Evolutionary conservation across 495 filamentous ascomycete genomes (phyloP), one percentile per base, ranked within the genome.

Genomic region (Penicillium samsonianum): DNA sequence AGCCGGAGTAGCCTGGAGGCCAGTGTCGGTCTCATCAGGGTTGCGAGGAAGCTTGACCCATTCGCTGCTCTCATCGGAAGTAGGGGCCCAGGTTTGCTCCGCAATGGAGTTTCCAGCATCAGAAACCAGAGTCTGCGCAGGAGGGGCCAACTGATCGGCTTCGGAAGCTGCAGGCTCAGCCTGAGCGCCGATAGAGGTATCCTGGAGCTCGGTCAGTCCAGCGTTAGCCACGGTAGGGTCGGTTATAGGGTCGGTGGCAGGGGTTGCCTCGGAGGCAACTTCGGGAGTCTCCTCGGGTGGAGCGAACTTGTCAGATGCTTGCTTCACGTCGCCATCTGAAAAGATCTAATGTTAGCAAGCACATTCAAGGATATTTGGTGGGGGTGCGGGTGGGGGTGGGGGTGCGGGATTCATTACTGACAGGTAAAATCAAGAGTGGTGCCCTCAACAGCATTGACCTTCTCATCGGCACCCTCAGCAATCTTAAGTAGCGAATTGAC

Each of bases 401-500:
- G 37, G 10, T 5, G 41, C 11, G 44, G 12, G 6, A 23, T 17
- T n/a, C 37, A 17, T 20, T 20, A 74, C 90, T 79, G 73, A 96
- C 91, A 97, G n/a, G 87, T 90, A 48, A 89, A 79, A 35, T 87
- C 79, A 31, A 93, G 78, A 16, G 69, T 58, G 3, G 84, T 82
- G 16, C 87, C 84, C 44, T 83, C 81, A 28, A 89, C 85, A 48
- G 83, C 86, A 46, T 71, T 65, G 1, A 91, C 82, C 61, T 79
- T 81, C 55, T 98, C 92, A 33, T 90, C 84, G 23, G 81, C 82
- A 25, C 92, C 94, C 44, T 90, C 79, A 53, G 96, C 88, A 38
- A 99, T 77, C 74, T 90, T 96, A 61, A 91, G 68, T 78, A 96
- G 93, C 12, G 90, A 83, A 35, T 81, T 77, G 16, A 99, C 90